Evolutionary conservation across 2,329 filamentous ascomycete species (phyloP), one percentile per base, ranked within the genome.

Genomic region (Septoria petroselini): DNA sequence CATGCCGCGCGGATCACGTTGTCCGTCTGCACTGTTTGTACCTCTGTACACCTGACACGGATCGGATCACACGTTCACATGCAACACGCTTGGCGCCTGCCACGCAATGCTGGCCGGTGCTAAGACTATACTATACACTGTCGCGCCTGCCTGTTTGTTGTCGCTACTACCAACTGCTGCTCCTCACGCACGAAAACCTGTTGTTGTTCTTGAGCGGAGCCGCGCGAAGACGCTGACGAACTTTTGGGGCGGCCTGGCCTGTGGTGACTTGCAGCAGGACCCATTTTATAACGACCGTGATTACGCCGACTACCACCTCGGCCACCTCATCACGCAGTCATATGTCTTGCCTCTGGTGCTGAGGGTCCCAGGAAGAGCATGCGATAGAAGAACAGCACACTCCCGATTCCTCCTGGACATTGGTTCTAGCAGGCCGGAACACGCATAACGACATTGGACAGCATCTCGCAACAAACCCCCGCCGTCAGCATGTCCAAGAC

Each of bases 401-500:
- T 17, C 31, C 19, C 15, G 17, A 31, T 23, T 34, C 14, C 15
- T 17, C 33, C 14, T 30, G 31, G 35, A 30, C 19, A 17, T 7
- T 21, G 18, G 42, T 40, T 21, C 25, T 23, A 25, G 18, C 29
- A 35, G 15, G 17, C 35, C 12, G 30, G 23, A 33, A 15, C 17
- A 14, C 29, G 18, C 35, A n/a, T 15, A 33, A 11, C 23, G 41
- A 39, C 25, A 41, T 21, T 11, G 35, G 25, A 47, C 14, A 37
- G n/a, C 43, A 8, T 19, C 29, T 17, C 27, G 11, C 12, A 23
- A 37, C 46, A 30, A 30, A n/a, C 25, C 18, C 15, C 33, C 39
- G 9, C 44, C 30, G 15, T 14, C 12, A 23, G 14, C 19, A 30
- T 52, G 44, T 59, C 62, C 11, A 61, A 62, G 29, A 57, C 59